Evolutionary conservation across 2,329 filamentous ascomycete species (phyloP).

Genomic region (Penicillium sp.): DNA sequence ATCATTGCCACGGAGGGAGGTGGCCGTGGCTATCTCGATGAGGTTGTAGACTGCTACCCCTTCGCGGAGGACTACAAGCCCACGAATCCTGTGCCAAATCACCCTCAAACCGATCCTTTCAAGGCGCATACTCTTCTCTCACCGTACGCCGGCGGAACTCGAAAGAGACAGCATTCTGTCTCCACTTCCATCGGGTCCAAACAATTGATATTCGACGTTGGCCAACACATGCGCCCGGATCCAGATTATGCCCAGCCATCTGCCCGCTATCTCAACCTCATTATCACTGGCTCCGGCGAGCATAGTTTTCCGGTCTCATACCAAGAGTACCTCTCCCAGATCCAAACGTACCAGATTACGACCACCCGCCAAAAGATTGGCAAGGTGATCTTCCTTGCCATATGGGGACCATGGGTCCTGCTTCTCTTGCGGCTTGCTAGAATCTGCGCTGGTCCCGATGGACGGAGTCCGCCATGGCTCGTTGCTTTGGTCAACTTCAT

Average conservation of each 20-base stretch:
- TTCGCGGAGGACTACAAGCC: constrained; percentile 51
- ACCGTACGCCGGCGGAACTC: constrained; percentile 42
- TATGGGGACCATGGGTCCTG: constrained; percentile 56
- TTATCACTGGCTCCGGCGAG: constrained; percentile 72
- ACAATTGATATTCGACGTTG: constrained; percentile 10
- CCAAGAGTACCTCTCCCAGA: constrained; percentile 61
- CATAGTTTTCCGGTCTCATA: constrained; percentile 76
- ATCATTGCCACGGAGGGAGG: constrained; percentile 91
- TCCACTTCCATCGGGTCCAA: neutral
- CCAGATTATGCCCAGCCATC: constrained; percentile 75
- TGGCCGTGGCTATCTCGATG: constrained; percentile 75
- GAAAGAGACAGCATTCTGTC: constrained; percentile 14
- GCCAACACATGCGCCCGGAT: constrained; percentile 55
- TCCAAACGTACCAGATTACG: constrained; percentile 68
- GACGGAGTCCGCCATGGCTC: constrained; percentile 64
- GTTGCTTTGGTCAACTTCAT: constrained; percentile 47
- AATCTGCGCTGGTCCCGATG: constrained; percentile 57
- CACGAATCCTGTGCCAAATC: constrained; percentile 55
- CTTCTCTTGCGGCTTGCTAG: constrained; percentile 45
- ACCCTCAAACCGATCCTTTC: constrained; percentile 61
- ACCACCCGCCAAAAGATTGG: constrained; percentile 62
- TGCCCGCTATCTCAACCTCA: constrained; percentile 71
- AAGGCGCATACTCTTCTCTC: constrained; percentile 80
- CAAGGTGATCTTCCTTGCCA: constrained; percentile 52
- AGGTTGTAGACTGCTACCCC: constrained; percentile 69